Conservation (phyloP, 495 filamentous ascomycete genomes). For the Tuber microsphaerosporum region DNA sequence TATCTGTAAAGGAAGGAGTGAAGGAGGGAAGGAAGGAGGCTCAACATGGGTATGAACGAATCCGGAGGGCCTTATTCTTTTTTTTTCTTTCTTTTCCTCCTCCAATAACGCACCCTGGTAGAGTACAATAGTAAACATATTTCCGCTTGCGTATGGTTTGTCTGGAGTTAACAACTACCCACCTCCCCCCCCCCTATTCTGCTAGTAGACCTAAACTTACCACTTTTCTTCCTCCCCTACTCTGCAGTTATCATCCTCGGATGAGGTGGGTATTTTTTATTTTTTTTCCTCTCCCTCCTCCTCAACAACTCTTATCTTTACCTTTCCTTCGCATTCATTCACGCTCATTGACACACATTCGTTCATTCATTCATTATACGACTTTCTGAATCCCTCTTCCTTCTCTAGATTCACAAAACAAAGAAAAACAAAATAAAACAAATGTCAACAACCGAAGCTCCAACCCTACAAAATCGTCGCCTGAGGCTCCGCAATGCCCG, state of each 20-base stretch:
- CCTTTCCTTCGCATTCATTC: neutral
- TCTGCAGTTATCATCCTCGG: neutral
- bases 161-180: neutral
- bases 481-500: slow-evolving; percentile 37
- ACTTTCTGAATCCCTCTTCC: neutral
- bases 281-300: neutral
- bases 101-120: too few species aligned
- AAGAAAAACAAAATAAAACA: neutral
- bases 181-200: neutral
- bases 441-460: slow-evolving; percentile 13
- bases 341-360: neutral
- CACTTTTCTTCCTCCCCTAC: neutral
- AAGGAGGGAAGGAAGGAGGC: too few species aligned
- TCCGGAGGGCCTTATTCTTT: too few species aligned
- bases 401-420: neutral
- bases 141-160: neutral
- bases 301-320: neutral
- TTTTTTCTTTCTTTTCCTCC: too few species aligned
- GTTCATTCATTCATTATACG: neutral
- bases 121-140: neutral
- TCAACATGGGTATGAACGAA: too few species aligned
- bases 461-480: slow-evolving; percentile 37
- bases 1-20: too few species aligned
- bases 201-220: neutral
- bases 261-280: too few species aligned